Conservation (phyloP, 2,329 filamentous ascomycete genomes). For the Nothomitra cinnamomea region DNA sequence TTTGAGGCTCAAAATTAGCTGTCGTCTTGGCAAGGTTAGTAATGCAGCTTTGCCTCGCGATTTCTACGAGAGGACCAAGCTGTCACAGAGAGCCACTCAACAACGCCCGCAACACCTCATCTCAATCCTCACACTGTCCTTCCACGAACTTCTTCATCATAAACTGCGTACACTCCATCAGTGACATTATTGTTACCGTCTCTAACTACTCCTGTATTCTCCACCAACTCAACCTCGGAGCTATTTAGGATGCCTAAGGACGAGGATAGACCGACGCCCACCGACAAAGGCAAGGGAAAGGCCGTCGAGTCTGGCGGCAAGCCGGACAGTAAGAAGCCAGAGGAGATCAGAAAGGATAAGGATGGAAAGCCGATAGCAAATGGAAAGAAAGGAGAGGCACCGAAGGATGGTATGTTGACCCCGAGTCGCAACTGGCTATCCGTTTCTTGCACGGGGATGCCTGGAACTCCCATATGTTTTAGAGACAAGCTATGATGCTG, state of each 20-base stretch:
- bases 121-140: not conserved
- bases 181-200: not conserved
- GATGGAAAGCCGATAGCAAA: constrained; percentile 55
- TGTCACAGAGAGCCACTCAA: not conserved
- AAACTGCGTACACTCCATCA: too few relatives aligned
- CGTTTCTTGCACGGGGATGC: not conserved
- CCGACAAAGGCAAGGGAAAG: constrained; percentile 96
- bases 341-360: constrained; percentile 43
- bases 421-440: constrained; percentile 17
- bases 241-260: constrained; percentile 70
- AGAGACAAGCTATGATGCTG: not conserved
- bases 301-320: constrained; percentile 54
- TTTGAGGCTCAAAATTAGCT: constrained; percentile 1
- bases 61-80: not conserved
- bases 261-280: constrained; percentile 65
- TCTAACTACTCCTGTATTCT: not conserved
- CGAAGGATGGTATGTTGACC: constrained; percentile 36
- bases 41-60: not conserved
- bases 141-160: not conserved
- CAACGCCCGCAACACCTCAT: not conserved
- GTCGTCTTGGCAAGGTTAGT: not conserved
- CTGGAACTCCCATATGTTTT: too few relatives aligned
- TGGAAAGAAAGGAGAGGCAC: constrained; percentile 62
- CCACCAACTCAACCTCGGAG: not conserved
- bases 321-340: constrained; percentile 33